Base-by-base conservation (phyloP, 2,329 filamentous ascomycete genomes). In the Sarocladiaceae sp. region DNA sequence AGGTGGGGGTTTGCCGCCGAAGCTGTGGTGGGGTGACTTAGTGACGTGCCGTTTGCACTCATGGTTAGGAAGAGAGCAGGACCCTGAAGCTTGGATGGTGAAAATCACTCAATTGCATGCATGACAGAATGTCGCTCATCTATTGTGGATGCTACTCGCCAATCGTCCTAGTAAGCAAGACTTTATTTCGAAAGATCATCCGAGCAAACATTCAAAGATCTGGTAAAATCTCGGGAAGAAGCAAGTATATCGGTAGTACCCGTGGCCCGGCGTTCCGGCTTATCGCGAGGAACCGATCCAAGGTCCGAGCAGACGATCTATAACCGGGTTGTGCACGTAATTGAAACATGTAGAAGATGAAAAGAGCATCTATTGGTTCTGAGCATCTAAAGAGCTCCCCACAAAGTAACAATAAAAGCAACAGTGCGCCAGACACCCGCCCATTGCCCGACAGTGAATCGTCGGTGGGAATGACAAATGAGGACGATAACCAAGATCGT, bases 41-140 rank as follows among this genome's bases (percentile, higher is more conserved):
- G 40, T 44, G 40, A 44, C 37, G 37, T 40, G 37, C 37, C 37
- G 40, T 44, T 20, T 13, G n/a, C 17, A 4, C 28, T 44, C 40
- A 44, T 23, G 40, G n/a, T n/a, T n/a, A n/a, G n/a, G n/a, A n/a
- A n/a, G n/a, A n/a, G n/a, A n/a, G n/a, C n/a, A n/a, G n/a, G n/a
- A n/a, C n/a, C n/a, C n/a, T n/a, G n/a, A n/a, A n/a, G 40, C 23
- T 12, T 36, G 15, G 33, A n/a, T 22, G 23, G 17, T 25, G 10
- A 26, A 26, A 44, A 44, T 44, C 40, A 44, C 40, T 44, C 40
- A 44, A 44, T n/a, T n/a, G n/a, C n/a, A n/a, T n/a, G n/a, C n/a
- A n/a, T n/a, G n/a, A n/a, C 40, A 15, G 6, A 26, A 26, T 44
- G 40, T 44, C 40, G 40, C 40, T 44, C 40, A 44, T 26, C 28